Conservation (phyloP, 2,329 filamentous ascomycete genomes). For the Biscogniauxia sp. region DNA sequence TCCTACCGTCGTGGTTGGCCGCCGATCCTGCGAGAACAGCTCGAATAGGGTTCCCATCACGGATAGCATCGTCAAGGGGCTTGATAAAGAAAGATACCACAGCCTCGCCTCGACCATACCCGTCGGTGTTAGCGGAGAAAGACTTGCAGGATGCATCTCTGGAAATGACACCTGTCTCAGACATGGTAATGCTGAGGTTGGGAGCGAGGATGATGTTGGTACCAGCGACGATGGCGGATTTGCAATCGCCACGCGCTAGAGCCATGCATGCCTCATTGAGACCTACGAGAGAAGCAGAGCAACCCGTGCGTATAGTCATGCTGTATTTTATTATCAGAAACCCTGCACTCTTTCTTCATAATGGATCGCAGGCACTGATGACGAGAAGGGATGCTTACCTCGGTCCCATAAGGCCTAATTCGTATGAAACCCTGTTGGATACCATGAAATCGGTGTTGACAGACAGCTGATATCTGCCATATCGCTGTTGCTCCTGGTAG, state of each 20-base stretch:
- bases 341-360: too few relatives aligned
- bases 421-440: slow-evolving; percentile 30
- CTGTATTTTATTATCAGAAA: not conserved
- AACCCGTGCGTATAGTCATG: slow-evolving; percentile 29
- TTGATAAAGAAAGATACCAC: slow-evolving; percentile 41
- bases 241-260: slow-evolving; percentile 24
- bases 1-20: slow-evolving; percentile 10
- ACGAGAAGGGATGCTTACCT: slow-evolving; percentile 13
- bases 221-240: slow-evolving; percentile 31
- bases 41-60: slow-evolving; percentile 23
- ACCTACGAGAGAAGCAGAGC: slow-evolving; percentile 27
- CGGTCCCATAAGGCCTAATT: slow-evolving; percentile 23
- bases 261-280: slow-evolving; percentile 27
- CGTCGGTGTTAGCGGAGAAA: slow-evolving; percentile 40
- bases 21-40: slow-evolving; percentile 32
- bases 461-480: slow-evolving; percentile 15
- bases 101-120: slow-evolving; percentile 46
- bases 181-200: slow-evolving; percentile 13
- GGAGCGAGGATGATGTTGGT: slow-evolving; percentile 1
- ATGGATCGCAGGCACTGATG: too few relatives aligned
- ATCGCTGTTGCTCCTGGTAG: slow-evolving; percentile 21
- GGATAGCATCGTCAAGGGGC: slow-evolving; percentile 36
- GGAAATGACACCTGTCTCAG: slow-evolving; percentile 23
- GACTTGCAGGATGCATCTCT: slow-evolving; percentile 26
- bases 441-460: slow-evolving; percentile 22